These are phyloP conservation scores for Dipodascus albidus DNA, from an alignment of 805 yeast species.

Conservation along the genomic window DNA sequence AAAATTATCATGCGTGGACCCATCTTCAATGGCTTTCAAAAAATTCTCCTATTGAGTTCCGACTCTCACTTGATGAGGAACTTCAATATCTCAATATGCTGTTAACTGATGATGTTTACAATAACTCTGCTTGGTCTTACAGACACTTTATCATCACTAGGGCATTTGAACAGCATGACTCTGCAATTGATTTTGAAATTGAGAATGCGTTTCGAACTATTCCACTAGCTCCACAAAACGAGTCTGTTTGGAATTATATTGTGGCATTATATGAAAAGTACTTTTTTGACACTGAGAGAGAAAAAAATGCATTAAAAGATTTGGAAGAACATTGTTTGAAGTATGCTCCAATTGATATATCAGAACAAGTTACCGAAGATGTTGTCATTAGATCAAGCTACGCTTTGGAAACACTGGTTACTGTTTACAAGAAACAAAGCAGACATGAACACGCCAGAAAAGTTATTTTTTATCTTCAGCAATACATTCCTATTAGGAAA, in stretches of 20 bases:
- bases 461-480: slow-evolving; percentile 41
- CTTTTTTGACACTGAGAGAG: slow-evolving; percentile 20
- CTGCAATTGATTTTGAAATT: slow-evolving; percentile 36
- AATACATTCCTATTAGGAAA: slow-evolving; percentile 50
- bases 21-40: slow-evolving; percentile 73
- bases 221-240: slow-evolving; percentile 60
- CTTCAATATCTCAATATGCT: slow-evolving; percentile 36
- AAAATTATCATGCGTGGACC: slow-evolving; percentile 96
- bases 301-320: not conserved
- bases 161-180: slow-evolving; percentile 8
- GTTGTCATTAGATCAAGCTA: slow-evolving; percentile 36
- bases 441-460: slow-evolving; percentile 27
- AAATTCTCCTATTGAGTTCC: slow-evolving; percentile 3
- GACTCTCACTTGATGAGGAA: slow-evolving; percentile 30
- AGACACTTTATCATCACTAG: slow-evolving; percentile 45
- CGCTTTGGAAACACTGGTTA: slow-evolving; percentile 55
- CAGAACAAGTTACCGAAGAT: slow-evolving; percentile 12
- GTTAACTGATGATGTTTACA: slow-evolving; percentile 56
- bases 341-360: slow-evolving; percentile 27
- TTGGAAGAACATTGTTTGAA: slow-evolving; percentile 35
- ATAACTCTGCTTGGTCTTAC: slow-evolving; percentile 92
- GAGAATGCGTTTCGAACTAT: slow-evolving; percentile 41
- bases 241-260: slow-evolving; percentile 78
- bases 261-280: slow-evolving; percentile 38
- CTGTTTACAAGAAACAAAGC: slow-evolving; percentile 30